Evolutionary conservation across 306 rosid genomes (phyloP).

Genomic region (Vigna unguiculata): DNA sequence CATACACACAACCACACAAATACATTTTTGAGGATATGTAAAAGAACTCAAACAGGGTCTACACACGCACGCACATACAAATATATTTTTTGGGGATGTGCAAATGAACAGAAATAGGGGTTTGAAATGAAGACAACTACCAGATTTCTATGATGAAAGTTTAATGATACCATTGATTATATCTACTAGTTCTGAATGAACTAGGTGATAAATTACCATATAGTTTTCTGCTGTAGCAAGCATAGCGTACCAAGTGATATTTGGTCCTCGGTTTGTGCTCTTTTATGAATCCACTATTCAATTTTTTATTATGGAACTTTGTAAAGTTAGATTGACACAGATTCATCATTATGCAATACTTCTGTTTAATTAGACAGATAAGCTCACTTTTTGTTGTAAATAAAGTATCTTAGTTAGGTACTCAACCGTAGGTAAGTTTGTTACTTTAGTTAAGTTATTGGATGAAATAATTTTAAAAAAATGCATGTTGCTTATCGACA

Average conservation of each 20-base stretch:
- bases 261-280: neutral
- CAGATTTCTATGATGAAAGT: too few relatives aligned
- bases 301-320: neutral
- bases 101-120: slow-evolving; percentile 1
- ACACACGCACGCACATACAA: neutral
- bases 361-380: neutral
- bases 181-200: slow-evolving; percentile 8
- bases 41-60: neutral
- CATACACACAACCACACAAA: neutral
- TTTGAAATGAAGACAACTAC: slow-evolving; percentile 7
- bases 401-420: neutral
- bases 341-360: neutral
- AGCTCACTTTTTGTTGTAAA: neutral
- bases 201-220: neutral
- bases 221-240: slow-evolving; percentile 3
- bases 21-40: neutral
- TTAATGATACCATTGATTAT: too few relatives aligned
- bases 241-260: neutral
- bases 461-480: neutral
- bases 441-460: neutral
- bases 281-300: neutral
- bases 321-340: neutral
- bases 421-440: neutral
- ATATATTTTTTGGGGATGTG: slow-evolving; percentile 6
- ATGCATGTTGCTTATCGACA: neutral